Evolutionary conservation across 1,284 basidiomycete species (phyloP).

Genomic region (Malassezia restricta): DNA sequence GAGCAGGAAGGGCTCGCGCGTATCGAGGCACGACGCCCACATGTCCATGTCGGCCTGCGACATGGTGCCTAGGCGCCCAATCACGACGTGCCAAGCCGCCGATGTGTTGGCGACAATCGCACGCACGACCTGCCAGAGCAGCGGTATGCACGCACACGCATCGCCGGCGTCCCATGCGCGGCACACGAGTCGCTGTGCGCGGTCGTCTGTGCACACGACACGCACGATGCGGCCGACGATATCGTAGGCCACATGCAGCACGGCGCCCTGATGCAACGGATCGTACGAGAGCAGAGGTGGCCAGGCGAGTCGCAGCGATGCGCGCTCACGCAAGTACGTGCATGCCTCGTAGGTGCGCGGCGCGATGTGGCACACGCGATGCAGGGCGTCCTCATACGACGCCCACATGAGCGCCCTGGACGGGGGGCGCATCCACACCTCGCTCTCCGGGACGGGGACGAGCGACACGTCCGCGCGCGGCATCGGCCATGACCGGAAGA

Average conservation of each 20-base stretch:
- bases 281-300: background rate
- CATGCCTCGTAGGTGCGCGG: conserved; percentile 1
- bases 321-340: background rate
- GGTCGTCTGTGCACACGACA: conserved; percentile 5
- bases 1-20: background rate
- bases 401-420: background rate
- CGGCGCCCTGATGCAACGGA: conserved; percentile 3
- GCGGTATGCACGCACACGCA: background rate
- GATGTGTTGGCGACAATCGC: background rate
- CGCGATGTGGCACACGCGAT: conserved; percentile 1
- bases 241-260: conserved; percentile 16
- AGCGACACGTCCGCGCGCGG: background rate
- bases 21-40: background rate
- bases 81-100: conserved; percentile 8
- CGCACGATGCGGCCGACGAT: background rate
- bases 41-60: background rate
- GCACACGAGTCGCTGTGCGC: background rate
- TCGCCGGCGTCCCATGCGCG: background rate
- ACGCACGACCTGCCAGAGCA: background rate
- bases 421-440: background rate
- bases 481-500: conserved; percentile 1
- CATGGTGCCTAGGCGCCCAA: conserved; percentile 5
- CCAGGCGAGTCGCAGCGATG: background rate
- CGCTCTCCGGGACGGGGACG: background rate
- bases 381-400: background rate